Evolutionary conservation across 2,329 filamentous ascomycete species (phyloP), one percentile per base, ranked within the genome.

Genomic region (Pseudocercospora eumusae): DNA sequence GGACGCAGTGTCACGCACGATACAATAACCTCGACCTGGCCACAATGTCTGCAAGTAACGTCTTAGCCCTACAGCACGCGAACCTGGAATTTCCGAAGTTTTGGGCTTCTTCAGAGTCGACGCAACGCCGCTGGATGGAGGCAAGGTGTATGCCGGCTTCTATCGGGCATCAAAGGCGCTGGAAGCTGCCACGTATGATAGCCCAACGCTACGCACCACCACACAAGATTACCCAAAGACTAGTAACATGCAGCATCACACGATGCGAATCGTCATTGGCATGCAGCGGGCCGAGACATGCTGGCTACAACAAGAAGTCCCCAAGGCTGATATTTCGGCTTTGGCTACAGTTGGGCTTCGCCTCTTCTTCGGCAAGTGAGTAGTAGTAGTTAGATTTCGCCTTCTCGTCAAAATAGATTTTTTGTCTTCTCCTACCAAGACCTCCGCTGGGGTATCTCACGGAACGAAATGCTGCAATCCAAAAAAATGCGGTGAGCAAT

Each of bases 141-240:
- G 44, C 44, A 47, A 47, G 44, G 44, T 47, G 44, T 47, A 47
- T 47, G 44, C 44, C 44, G 44, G 44, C 44, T 47, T 47, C 44
- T 15, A 50, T 45, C 56, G 45, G 45, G 42, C 27, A 58, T 50
- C 25, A 53, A 18, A 25, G 42, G 52, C 42, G 56, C 55, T 56
- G 52, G 44, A 23, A 45, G 27, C 27, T 27, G 59, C 58, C 50
- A 60, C 58, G 58, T 60, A 60, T 60, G 50, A 53, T 21, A 25
- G 58, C 58, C 58, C 58, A 56, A 60, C 58, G 50, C 58, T 60
- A 59, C 36, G 36, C 36, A 40, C 36, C 36, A 40, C 36, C 36
- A 7, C 36, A 40, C 36, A 18, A 31, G n/a, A 11, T 31, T 33
- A 5, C 31, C 15, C 36, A 18, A 18, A 40, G 36, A 40, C 36